Conservation (phyloP, 768 basidiomycete species). For the Trametopsis cervina region DNA sequence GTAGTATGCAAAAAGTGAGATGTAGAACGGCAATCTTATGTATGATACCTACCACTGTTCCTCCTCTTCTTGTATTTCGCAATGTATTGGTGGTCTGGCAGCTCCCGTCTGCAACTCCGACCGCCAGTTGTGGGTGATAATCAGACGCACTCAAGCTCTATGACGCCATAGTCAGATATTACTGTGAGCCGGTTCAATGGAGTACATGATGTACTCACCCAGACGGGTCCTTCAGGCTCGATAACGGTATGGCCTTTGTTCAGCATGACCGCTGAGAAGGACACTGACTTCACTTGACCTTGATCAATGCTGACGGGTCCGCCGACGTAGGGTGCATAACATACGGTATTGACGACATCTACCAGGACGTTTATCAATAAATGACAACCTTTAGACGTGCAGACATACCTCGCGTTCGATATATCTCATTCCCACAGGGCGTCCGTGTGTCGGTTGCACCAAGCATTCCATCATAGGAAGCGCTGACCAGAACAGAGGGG, state of each 20-base stretch:
- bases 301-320: constrained; percentile 76
- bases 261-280: constrained; percentile 64
- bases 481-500: constrained; percentile 69
- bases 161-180: not conserved
- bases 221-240: constrained; percentile 74
- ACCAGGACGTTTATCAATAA: not conserved
- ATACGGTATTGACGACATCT: constrained; percentile 69
- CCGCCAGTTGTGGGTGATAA: constrained; percentile 80
- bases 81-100: constrained; percentile 70
- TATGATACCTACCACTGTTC: constrained; percentile 51
- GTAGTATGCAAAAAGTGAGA: not conserved
- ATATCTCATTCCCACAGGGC: constrained; percentile 57
- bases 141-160: constrained; percentile 75
- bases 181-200: not conserved
- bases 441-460: constrained; percentile 76
- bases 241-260: constrained; percentile 66
- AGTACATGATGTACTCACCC: constrained; percentile 46
- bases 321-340: constrained; percentile 62
- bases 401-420: constrained; percentile 63
- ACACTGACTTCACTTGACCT: constrained; percentile 76
- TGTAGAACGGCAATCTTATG: not conserved
- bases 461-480: constrained; percentile 76
- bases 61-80: constrained; percentile 61
- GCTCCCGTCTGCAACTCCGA: constrained; percentile 79
- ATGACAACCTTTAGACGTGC: not conserved